Evolutionary conservation across 495 filamentous ascomycete genomes (phyloP).

Genomic region (Aspergillus wentii): DNA sequence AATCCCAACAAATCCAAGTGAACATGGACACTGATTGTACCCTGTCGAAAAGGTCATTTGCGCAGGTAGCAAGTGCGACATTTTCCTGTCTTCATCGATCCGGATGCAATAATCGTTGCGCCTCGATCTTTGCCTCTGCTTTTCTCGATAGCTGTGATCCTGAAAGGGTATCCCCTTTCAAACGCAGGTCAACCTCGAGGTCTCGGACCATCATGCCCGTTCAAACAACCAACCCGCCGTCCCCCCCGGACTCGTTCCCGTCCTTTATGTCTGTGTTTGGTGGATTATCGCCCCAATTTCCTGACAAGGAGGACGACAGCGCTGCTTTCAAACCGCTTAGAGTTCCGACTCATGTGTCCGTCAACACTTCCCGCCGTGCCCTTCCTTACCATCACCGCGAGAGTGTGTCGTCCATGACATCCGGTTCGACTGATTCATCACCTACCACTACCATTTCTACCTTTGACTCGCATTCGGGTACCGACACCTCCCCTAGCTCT

Average conservation of each 20-base stretch:
- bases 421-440: slow-evolving; percentile 87
- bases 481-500: slow-evolving; percentile 88
- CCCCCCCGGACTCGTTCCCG: slow-evolving; percentile 58
- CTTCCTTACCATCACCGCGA: slow-evolving; percentile 34
- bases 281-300: slow-evolving; percentile 19
- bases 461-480: slow-evolving; percentile 78
- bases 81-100: slow-evolving; percentile 16
- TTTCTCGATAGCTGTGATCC: slow-evolving; percentile 14
- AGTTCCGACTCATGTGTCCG: slow-evolving; percentile 26
- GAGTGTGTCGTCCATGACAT: slow-evolving; percentile 64
- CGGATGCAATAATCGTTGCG: slow-evolving; percentile 18
- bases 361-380: slow-evolving; percentile 25
- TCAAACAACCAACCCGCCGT: slow-evolving; percentile 42
- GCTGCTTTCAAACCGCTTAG: slow-evolving; percentile 18
- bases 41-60: slow-evolving; percentile 36
- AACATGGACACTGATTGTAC: slow-evolving; percentile 29
- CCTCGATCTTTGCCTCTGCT: slow-evolving; percentile 12
- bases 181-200: slow-evolving; percentile 18
- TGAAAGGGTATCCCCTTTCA: slow-evolving; percentile 23
- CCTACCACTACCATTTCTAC: slow-evolving; percentile 95
- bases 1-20: too few relatives aligned
- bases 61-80: slow-evolving; percentile 40
- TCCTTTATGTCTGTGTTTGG: slow-evolving; percentile 70
- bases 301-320: slow-evolving; percentile 27
- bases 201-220: slow-evolving; percentile 35